Percentiles rank a stretch among this genome's conserved stretches.
Conservation (phyloP, 768 basidiomycete genomes). For the Boletus speciosus region DNA sequence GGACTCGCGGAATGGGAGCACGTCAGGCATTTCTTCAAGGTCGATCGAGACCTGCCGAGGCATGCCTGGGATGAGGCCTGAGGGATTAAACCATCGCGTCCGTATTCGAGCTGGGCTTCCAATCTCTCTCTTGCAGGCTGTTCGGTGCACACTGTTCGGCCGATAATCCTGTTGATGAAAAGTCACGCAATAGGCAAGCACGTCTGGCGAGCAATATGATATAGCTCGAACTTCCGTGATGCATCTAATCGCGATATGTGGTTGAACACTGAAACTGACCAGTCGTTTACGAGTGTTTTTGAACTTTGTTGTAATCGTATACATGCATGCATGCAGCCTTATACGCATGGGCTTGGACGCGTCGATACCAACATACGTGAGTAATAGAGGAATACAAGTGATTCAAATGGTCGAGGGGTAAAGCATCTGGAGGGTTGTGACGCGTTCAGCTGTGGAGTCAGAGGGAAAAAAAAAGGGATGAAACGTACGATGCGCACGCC, state of each 20-base stretch:
- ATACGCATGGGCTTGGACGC: conserved; percentile 16
- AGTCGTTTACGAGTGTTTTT: conserved; percentile 3
- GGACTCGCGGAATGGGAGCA: background rate
- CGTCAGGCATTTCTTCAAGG: background rate
- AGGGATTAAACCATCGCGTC: background rate
- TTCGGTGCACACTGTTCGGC: background rate
- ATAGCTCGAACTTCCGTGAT: background rate
- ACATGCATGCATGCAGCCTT: conserved; percentile 18
- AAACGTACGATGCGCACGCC: conserved; percentile 78
- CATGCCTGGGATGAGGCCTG: background rate
- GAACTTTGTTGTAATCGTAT: conserved; percentile 4
- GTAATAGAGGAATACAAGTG: conserved; percentile 21
- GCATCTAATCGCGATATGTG: background rate
- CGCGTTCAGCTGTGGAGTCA: background rate
- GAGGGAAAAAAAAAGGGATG: background rate
- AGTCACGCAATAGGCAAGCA: background rate
- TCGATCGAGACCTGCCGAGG: background rate
- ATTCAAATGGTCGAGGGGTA: conserved; percentile 83
- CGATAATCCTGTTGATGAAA: background rate
- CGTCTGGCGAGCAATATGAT: background rate
- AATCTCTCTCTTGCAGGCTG: no score
- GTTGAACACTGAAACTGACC: background rate
- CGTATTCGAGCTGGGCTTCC: no score
- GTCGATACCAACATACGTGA: conserved; percentile 20
- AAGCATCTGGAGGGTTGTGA: conserved; percentile 61